Base-by-base conservation (phyloP, 345 rosid genomes). In the Populus euphratica region DNA sequence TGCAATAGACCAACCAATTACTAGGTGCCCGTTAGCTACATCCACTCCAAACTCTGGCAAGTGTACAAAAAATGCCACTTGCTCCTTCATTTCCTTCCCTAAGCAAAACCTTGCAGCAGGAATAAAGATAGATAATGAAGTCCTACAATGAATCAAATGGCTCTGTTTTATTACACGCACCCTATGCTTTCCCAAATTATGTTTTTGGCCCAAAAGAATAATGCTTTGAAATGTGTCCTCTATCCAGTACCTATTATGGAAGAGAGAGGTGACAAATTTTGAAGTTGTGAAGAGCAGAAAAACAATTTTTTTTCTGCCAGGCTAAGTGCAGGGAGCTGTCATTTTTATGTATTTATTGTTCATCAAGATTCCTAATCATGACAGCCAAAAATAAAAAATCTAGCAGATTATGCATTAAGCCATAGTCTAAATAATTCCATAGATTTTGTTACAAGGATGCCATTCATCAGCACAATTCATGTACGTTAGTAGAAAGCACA, bases 401-500 rank as follows among this genome's bases (percentile, higher is more conserved):
- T 67, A 10, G 41, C 10, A 20, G 70, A 36, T 29, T 31, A 44
- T 14, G 33, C 39, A 50, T 71, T 13, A 8, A 72, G 2, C 16
- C 38, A 52, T 50, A 52, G 38, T 20, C 39, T 25, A 52, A 33
- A 56, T 18, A 69, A 52, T 62, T 18, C 39, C 27, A 18, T 16
- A 21, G 7, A 68, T 68, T 59, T 31, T 7, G 23, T 11, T n/a
- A 44, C 44, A 79, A 73, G 63, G 43, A 38, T 44, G 20, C 54
- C 44, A 74, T 72, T 12, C 68, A 71, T 62, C 47, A 63, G 8
- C 64, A 31, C 27, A 21, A 17, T 61, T 31, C n/a, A 29, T 72
- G n/a, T 33, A 36, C 10, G 68, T 8, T 73, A 36, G 36, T 12
- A 70, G 7, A 56, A 65, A 67, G 50, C 49, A 78, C 85, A 65